Evolutionary conservation across 148 eudicot genomes (phyloP).

Genomic region (Amaranthus cruentus): DNA sequence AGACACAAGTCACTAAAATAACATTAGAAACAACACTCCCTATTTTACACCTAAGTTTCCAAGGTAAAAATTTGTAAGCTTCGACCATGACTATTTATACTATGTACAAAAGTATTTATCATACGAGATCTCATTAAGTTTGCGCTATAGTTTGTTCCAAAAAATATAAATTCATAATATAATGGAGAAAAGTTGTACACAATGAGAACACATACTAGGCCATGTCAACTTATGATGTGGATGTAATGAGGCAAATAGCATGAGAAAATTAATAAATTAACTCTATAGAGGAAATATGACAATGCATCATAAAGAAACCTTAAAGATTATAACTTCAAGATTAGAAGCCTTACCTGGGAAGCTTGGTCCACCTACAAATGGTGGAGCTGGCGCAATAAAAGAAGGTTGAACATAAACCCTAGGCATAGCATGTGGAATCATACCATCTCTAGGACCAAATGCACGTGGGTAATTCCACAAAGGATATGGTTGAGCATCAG

Average conservation of each 20-base stretch:
- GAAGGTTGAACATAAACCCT: slow-evolving; percentile 59
- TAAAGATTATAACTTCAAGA: not conserved
- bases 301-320: not conserved
- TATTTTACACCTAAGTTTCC: too few relatives aligned
- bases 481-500: slow-evolving; percentile 38
- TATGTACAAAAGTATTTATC: too few relatives aligned
- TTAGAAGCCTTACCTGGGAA: slow-evolving; percentile 55
- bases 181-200: too few relatives aligned
- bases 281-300: not conserved
- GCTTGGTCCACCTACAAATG: slow-evolving; percentile 53
- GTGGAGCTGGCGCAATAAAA: slow-evolving; percentile 47
- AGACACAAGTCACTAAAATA: not conserved
- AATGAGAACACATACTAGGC: not conserved
- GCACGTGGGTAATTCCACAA: slow-evolving; percentile 41
- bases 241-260: not conserved
- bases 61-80: too few relatives aligned
- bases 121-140: too few relatives aligned
- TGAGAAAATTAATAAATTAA: not conserved
- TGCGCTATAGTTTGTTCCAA: too few relatives aligned
- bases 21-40: not conserved
- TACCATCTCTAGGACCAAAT: slow-evolving; percentile 36
- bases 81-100: too few relatives aligned
- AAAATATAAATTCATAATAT: too few relatives aligned
- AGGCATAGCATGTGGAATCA: slow-evolving; percentile 45
- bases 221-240: not conserved